Conservation (phyloP, 1,284 basidiomycete species). For the Ganoderma meredithae region DNA sequence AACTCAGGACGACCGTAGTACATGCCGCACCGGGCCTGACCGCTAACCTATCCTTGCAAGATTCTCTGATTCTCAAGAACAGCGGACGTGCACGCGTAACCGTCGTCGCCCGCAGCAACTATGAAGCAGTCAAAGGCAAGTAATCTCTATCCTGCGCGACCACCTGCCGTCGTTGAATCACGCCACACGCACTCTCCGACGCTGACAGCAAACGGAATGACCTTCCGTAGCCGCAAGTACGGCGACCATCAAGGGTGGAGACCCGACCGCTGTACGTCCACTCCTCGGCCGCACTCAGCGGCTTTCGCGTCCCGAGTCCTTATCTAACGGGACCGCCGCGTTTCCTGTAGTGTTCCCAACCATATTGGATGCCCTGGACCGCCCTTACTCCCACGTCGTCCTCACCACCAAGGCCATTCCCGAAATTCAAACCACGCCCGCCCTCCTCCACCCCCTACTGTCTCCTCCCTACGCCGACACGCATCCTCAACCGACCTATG, state of each 20-base stretch:
- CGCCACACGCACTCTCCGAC: background rate
- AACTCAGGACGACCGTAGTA: background rate
- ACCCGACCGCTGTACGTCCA: conserved; percentile 64
- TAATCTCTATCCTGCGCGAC: background rate
- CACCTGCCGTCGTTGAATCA: background rate
- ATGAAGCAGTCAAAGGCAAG: conserved; percentile 60
- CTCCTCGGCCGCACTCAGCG: background rate
- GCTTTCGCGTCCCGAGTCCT: no score
- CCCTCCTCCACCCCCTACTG: conserved; percentile 66
- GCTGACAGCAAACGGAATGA: conserved; percentile 55
- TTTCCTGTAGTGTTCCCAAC: conserved; percentile 58
- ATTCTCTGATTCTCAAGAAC: conserved; percentile 68
- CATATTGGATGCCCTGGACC: conserved; percentile 65
- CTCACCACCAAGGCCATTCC: conserved; percentile 80
- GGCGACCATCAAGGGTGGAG: conserved; percentile 65
- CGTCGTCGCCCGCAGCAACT: conserved; percentile 79
- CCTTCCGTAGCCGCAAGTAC: conserved; percentile 66
- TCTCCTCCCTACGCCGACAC: conserved; percentile 54
- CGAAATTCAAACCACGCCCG: conserved; percentile 65
- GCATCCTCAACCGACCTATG: conserved; percentile 64
- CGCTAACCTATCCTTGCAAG: conserved; percentile 55
- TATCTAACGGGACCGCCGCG: background rate
- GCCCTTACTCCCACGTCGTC: conserved; percentile 70
- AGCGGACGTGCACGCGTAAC: conserved; percentile 74
- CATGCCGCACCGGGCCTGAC: background rate